phyloP scores from a whole-genome alignment of 768 basidiomycete species.

The Mycena albidolilacea region DNA sequence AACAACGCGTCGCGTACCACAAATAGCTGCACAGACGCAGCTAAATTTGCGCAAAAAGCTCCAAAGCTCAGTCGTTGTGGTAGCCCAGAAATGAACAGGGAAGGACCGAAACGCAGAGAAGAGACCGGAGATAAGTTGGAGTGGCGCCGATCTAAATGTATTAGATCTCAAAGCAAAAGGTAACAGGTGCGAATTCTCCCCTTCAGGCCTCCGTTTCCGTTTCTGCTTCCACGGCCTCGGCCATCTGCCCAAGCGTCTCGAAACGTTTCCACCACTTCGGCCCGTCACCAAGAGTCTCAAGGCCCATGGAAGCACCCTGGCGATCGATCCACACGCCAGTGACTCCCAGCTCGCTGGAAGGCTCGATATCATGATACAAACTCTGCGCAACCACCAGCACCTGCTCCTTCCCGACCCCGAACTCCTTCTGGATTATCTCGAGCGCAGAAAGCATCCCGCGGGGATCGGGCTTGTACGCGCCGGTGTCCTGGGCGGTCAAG shows the following conservation, averaged over 20 bases:
- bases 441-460: slow-evolving; percentile 68
- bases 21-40: not conserved
- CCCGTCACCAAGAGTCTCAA: slow-evolving; percentile 48
- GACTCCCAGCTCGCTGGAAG: slow-evolving; percentile 71
- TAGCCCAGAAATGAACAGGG: not conserved
- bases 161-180: no score
- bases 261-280: slow-evolving; percentile 67
- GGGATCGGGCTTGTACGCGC: slow-evolving; percentile 80
- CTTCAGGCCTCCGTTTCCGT: not conserved
- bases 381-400: slow-evolving; percentile 81
- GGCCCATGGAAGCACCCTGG: slow-evolving; percentile 61
- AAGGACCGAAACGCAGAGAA: not conserved
- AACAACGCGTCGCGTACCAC: not conserved
- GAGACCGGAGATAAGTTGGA: no score
- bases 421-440: slow-evolving; percentile 57
- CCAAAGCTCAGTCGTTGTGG: not conserved
- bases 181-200: not conserved
- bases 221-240: slow-evolving; percentile 64
- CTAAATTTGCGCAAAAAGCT: not conserved
- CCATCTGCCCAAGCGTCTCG: slow-evolving; percentile 72
- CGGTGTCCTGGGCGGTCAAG: slow-evolving; percentile 80
- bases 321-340: slow-evolving; percentile 79
- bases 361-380: slow-evolving; percentile 74
- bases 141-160: no score
- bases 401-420: slow-evolving; percentile 58